Evolutionary conservation across 208 protist species (phyloP).

Genomic region (Crithidia bombi): DNA sequence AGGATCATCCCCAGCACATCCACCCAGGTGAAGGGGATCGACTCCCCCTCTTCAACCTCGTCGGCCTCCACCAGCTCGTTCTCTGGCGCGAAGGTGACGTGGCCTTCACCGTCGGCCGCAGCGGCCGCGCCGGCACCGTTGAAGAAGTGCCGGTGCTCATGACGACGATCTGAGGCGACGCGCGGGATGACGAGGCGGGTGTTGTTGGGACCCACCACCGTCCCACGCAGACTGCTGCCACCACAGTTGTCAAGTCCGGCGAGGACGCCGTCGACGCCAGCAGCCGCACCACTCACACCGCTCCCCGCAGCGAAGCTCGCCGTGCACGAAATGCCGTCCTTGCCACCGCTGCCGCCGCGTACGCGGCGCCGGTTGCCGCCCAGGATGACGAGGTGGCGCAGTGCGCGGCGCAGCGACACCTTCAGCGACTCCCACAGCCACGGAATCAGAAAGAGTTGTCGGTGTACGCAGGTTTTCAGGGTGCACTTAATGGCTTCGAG

Average conservation of each 20-base stretch:
- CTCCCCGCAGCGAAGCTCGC: conserved; percentile 10
- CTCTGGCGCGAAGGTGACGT: conserved; percentile 21
- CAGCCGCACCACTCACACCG: conserved; percentile 6
- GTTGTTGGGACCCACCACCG: conserved; percentile 35
- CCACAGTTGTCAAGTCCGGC: background rate
- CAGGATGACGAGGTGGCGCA: conserved; percentile 24
- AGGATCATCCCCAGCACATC: conserved; percentile 77
- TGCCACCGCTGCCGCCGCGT: conserved; percentile 12
- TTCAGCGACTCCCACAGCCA: conserved; percentile 67
- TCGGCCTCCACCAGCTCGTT: conserved; percentile 20
- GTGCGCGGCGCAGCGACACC: conserved; percentile 37
- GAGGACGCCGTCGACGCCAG: background rate
- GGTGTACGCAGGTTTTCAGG: conserved; percentile 61
- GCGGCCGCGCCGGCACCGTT: background rate
- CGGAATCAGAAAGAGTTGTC: conserved; percentile 69
- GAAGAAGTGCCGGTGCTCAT: conserved; percentile 32
- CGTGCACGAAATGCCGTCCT: conserved; percentile 7
- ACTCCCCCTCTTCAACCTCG: conserved; percentile 35
- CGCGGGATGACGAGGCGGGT: conserved; percentile 78
- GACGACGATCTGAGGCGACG: conserved; percentile 46
- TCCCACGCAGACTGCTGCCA: conserved; percentile 22
- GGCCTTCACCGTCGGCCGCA: conserved; percentile 15
- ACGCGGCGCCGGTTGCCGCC: conserved; percentile 18
- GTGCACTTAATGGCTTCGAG: conserved; percentile 73
- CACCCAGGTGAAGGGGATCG: conserved; percentile 60